Evolutionary conservation across 257 asterid species (phyloP).

Genomic region (Anisodus acutangulus): DNA sequence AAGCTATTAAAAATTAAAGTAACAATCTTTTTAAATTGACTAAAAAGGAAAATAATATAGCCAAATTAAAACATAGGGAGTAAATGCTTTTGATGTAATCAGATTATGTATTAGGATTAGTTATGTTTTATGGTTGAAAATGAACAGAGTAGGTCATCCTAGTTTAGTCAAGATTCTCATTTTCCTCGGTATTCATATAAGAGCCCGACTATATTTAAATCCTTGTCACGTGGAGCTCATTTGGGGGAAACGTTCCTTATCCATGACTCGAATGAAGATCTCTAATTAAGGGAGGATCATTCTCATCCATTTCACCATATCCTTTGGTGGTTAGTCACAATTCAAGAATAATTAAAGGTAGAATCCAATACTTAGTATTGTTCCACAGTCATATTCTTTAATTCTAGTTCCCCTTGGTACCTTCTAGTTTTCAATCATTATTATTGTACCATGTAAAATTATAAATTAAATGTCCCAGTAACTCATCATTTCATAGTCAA

Average conservation of each 20-base stretch:
- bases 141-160: neutral
- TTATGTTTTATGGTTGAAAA: neutral
- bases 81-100: neutral
- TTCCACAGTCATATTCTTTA: neutral
- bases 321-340: too few relatives aligned
- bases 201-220: too few relatives aligned
- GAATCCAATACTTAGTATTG: conserved; percentile 10
- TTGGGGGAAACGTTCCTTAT: too few relatives aligned
- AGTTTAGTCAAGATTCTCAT: neutral
- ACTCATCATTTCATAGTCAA: too few relatives aligned
- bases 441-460: conserved; percentile 4
- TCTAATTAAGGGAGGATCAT: too few relatives aligned
- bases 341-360: conserved; percentile 7
- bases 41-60: neutral
- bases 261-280: too few relatives aligned
- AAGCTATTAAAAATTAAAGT: neutral
- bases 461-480: neutral
- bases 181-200: too few relatives aligned
- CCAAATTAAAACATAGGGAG: neutral
- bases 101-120: neutral
- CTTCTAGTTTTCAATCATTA: conserved; percentile 12
- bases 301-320: too few relatives aligned
- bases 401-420: neutral
- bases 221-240: too few relatives aligned
- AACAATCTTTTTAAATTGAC: too few relatives aligned